Conservation (phyloP, 2,329 filamentous ascomycete genomes). For the Pseudopyrenochaeta lycopersici region DNA sequence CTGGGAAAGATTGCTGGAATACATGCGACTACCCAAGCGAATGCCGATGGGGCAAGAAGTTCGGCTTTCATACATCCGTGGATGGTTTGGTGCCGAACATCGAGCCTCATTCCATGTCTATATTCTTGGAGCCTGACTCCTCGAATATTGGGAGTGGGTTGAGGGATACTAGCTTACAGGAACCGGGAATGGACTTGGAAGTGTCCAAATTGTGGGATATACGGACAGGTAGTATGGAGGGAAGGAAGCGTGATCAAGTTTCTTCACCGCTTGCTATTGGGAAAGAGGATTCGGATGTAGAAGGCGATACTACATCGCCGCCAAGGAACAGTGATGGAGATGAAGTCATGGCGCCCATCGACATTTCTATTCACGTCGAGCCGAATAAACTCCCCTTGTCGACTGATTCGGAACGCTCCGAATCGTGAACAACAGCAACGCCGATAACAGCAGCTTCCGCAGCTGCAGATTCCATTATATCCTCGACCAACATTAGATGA, state of each 20-base stretch:
- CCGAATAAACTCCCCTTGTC: background rate
- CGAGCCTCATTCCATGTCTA: slow-evolving; percentile 16
- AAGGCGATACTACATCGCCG: background rate
- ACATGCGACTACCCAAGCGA: slow-evolving; percentile 58
- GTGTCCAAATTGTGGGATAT: slow-evolving; percentile 35
- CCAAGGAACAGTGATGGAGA: slow-evolving; percentile 9
- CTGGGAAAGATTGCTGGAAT: slow-evolving; percentile 53
- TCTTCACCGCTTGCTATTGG: slow-evolving; percentile 27
- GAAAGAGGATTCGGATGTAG: slow-evolving; percentile 7
- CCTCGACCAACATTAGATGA: slow-evolving; percentile 5
- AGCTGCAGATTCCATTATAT: slow-evolving; percentile 5
- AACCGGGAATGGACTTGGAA: slow-evolving; percentile 20
- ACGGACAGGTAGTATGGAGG: slow-evolving; percentile 36
- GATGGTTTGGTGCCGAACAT: slow-evolving; percentile 12
- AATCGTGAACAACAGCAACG: background rate
- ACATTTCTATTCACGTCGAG: background rate
- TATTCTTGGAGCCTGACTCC: background rate
- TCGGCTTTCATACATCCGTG: slow-evolving; percentile 38
- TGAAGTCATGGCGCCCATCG: slow-evolving; percentile 4
- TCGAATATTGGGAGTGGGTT: background rate
- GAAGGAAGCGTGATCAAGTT: slow-evolving; percentile 22
- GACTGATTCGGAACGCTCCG: background rate
- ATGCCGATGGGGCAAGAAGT: slow-evolving; percentile 50
- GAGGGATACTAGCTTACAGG: too few relatives aligned
- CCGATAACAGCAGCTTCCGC: background rate